A percentile compares a stretch with the other conserved stretches of the same genome.
Evolutionary conservation across 495 filamentous ascomycete species (phyloP).

Genomic region (Tuber magnatum): DNA sequence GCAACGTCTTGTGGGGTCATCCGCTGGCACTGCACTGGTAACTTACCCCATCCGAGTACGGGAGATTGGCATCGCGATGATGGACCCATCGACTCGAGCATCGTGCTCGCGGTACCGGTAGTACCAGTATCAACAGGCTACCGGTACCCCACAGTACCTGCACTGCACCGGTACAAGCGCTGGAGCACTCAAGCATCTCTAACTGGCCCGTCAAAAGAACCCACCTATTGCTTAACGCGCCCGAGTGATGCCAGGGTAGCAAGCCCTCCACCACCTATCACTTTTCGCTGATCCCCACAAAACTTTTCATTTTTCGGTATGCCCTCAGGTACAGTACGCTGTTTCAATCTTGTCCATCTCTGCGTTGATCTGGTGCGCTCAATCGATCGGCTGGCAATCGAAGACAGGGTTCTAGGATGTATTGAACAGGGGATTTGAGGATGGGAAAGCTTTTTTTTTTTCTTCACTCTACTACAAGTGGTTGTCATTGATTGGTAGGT

Average conservation of each 20-base stretch:
- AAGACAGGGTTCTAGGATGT: conserved; percentile 1
- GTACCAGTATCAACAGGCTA: not conserved
- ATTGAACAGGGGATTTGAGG: not conserved
- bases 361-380: not conserved
- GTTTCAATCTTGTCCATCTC: not conserved
- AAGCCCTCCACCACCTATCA: not conserved
- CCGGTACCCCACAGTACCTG: not conserved
- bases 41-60: not conserved
- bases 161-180: not conserved
- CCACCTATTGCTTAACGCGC: not conserved
- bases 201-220: not conserved
- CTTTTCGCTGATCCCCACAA: not conserved
- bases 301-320: not conserved
- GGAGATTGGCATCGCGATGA: not conserved
- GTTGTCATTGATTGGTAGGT: not conserved
- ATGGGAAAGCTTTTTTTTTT: conserved; percentile 1
- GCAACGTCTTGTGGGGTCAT: not conserved
- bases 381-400: conserved; percentile 2
- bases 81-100: not conserved
- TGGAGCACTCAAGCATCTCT: not conserved
- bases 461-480: not conserved
- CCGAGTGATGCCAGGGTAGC: not conserved
- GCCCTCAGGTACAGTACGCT: not conserved
- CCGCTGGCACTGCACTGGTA: not conserved
- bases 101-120: not conserved